Evolutionary conservation across 768 basidiomycete genomes (phyloP).

Genomic region (Boletus sp.): DNA sequence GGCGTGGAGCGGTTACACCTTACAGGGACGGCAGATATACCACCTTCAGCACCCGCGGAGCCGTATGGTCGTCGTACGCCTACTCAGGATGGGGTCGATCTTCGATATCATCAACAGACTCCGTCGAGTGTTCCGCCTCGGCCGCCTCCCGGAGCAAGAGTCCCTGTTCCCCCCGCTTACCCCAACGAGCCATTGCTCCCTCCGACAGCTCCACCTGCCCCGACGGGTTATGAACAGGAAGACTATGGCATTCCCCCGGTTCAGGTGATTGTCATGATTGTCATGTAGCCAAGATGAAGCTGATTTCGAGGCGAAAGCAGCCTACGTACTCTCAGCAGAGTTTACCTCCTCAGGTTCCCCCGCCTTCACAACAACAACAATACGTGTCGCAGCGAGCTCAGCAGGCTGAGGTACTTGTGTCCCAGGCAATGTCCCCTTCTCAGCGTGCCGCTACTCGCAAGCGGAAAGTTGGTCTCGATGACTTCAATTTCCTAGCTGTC

Average conservation of each 20-base stretch:
- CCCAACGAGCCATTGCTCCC: slow-evolving; percentile 34
- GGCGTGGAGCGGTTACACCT: slow-evolving; percentile 49
- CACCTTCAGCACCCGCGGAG: slow-evolving; percentile 24
- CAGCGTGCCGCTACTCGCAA: slow-evolving; percentile 49
- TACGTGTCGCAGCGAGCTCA: slow-evolving; percentile 30
- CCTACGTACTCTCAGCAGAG: slow-evolving; percentile 24
- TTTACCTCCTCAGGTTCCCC: slow-evolving; percentile 18
- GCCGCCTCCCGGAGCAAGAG: slow-evolving; percentile 40
- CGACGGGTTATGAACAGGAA: slow-evolving; percentile 30
- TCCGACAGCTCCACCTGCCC: slow-evolving; percentile 13
- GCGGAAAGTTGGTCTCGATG: slow-evolving; percentile 93
- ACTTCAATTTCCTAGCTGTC: slow-evolving; percentile 98
- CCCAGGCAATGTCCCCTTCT: slow-evolving; percentile 37
- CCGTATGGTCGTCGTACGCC: slow-evolving; percentile 26
- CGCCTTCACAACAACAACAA: slow-evolving; percentile 25
- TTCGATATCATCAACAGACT: slow-evolving; percentile 40
- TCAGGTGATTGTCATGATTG: slow-evolving; percentile 20
- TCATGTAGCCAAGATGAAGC: not conserved
- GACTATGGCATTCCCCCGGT: slow-evolving; percentile 20
- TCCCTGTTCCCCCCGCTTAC: slow-evolving; percentile 35
- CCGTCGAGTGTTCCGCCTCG: slow-evolving; percentile 33
- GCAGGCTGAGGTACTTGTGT: slow-evolving; percentile 23
- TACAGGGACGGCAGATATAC: slow-evolving; percentile 37
- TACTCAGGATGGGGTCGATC: slow-evolving; percentile 38
- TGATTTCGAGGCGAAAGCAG: slow-evolving; percentile 15